Evolutionary conservation across 495 filamentous ascomycete species (phyloP).

Genomic region (Penicillium flavigenum): DNA sequence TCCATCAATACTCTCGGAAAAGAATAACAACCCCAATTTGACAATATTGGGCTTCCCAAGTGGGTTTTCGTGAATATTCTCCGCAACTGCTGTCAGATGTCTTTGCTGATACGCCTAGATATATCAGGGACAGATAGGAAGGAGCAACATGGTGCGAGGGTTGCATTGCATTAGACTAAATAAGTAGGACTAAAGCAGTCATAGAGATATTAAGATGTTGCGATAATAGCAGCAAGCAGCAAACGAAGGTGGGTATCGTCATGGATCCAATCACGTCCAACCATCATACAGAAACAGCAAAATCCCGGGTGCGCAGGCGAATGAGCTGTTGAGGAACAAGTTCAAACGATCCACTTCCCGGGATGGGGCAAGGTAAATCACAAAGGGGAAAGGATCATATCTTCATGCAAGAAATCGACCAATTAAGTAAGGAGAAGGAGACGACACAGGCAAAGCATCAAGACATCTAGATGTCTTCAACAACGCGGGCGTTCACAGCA

Average conservation of each 20-base stretch:
- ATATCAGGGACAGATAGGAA: neutral
- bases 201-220: slow-evolving; percentile 1
- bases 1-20: no score
- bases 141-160: neutral
- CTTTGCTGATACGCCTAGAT: neutral
- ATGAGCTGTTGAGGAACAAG: neutral
- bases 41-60: no score
- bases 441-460: neutral
- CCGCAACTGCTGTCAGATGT: neutral
- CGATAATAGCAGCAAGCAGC: slow-evolving; percentile 14
- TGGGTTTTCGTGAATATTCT: neutral
- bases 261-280: slow-evolving; percentile 23
- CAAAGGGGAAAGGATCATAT: slow-evolving; percentile 22
- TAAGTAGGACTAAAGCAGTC: neutral
- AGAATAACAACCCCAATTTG: no score
- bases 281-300: slow-evolving; percentile 21
- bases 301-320: neutral
- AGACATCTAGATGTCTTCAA: slow-evolving; percentile 74
- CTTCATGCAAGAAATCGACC: slow-evolving; percentile 14
- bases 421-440: neutral
- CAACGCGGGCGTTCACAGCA: slow-evolving; percentile 78
- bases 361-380: slow-evolving; percentile 21
- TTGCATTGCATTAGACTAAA: neutral
- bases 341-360: neutral
- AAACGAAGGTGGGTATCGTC: slow-evolving; percentile 45